Conservation (phyloP, 169 alveolate species). For the Theileria parva region DNA sequence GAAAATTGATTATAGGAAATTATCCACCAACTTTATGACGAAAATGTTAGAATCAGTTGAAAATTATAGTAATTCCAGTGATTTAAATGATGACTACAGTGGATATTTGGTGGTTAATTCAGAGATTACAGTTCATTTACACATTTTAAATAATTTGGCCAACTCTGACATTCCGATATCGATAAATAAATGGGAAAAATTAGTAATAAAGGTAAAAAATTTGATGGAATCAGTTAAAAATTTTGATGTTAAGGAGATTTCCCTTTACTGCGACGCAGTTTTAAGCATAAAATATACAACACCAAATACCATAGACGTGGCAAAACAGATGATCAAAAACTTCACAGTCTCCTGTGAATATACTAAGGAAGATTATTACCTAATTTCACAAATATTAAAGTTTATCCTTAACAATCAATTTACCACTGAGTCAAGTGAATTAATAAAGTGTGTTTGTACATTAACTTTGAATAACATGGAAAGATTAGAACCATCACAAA, state of each 20-base stretch:
- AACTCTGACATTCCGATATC: conserved; percentile 54
- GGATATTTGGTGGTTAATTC: neutral
- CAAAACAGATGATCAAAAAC: conserved; percentile 11
- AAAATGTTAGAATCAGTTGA: conserved; percentile 30
- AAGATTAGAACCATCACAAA: neutral
- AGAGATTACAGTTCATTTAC: conserved; percentile 10
- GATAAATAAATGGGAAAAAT: conserved; percentile 34
- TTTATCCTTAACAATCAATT: conserved; percentile 2
- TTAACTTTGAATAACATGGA: conserved; percentile 1
- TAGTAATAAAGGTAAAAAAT: conserved; percentile 6
- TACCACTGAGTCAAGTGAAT: neutral
- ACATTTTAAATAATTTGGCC: conserved; percentile 35
- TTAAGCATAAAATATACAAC: conserved; percentile 41
- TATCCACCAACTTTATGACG: conserved; percentile 15
- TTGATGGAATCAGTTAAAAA: neutral
- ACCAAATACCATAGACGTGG: conserved; percentile 19
- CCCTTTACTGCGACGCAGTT: conserved; percentile 33
- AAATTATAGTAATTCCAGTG: neutral
- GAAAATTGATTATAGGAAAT: conserved; percentile 26
- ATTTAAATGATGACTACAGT: neutral
- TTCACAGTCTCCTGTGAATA: neutral
- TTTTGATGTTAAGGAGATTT: neutral
- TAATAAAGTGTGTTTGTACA: conserved; percentile 5
- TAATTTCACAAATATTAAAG: conserved; percentile 8
- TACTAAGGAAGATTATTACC: conserved; percentile 3